Evolutionary conservation across 176 grass and related monocot genomes (phyloP).

Genomic region (Carex littledalei): DNA sequence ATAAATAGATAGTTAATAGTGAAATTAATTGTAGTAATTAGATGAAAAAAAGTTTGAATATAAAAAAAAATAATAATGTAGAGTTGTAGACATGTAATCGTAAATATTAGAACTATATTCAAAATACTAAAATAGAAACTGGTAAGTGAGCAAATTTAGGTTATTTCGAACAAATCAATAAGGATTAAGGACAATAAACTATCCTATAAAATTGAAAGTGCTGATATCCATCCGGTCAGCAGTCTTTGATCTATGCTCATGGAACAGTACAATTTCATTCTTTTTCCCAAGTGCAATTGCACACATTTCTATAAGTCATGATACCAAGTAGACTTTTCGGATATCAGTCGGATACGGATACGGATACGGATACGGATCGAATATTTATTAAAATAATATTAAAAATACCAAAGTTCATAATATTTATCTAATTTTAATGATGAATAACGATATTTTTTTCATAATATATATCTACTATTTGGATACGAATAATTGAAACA

Average conservation of each 20-base stretch:
- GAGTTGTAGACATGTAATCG: no score
- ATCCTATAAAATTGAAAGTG: not conserved
- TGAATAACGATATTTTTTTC: no score
- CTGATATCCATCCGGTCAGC: not conserved
- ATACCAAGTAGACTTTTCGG: not conserved
- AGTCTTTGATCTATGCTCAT: not conserved
- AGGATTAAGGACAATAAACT: not conserved
- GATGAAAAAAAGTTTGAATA: not conserved
- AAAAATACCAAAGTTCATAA: no score
- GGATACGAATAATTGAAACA: no score
- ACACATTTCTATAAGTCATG: not conserved
- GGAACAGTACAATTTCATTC: not conserved
- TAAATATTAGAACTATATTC: no score
- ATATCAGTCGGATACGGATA: no score
- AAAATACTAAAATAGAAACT: no score
- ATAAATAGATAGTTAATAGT: no score
- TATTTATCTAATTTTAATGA: no score
- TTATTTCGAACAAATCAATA: not conserved
- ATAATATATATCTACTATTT: no score
- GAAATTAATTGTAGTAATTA: not conserved
- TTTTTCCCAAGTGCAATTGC: not conserved
- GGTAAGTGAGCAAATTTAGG: not conserved
- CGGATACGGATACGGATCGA: no score
- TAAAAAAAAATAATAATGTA: not conserved
- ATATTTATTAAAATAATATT: no score